These are phyloP conservation scores for Francoa sonchifolia DNA, from an alignment of 441 rosid genomes.

Conservation along the genomic window DNA sequence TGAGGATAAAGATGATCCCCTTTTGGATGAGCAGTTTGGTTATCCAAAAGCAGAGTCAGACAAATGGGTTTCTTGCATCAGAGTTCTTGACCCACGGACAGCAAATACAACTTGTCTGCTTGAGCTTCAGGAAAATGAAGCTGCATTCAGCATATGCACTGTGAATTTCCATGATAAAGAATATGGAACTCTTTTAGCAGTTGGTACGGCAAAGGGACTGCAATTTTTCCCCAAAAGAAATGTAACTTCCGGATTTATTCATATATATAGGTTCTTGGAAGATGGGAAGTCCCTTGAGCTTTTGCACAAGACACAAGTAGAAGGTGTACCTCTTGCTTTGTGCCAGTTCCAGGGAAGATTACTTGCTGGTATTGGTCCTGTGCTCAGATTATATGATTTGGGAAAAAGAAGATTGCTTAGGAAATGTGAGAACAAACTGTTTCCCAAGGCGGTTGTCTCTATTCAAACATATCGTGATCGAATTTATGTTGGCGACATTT, in stretches of 20 bases:
- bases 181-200: slow-evolving; percentile 81
- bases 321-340: slow-evolving; percentile 84
- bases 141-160: slow-evolving; percentile 83
- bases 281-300: slow-evolving; percentile 80
- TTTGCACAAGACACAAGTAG: slow-evolving; percentile 91
- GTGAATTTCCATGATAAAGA: slow-evolving; percentile 92
- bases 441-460: slow-evolving; percentile 68
- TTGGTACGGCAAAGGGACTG: slow-evolving; percentile 87
- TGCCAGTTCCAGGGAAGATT: slow-evolving; percentile 88
- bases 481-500: slow-evolving; percentile 85
- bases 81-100: slow-evolving; percentile 87
- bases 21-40: slow-evolving; percentile 90
- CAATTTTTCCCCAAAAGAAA: slow-evolving; percentile 77
- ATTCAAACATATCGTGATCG: slow-evolving; percentile 85
- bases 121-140: slow-evolving; percentile 96
- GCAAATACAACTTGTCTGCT: slow-evolving; percentile 76
- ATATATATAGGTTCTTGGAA: slow-evolving; percentile 80
- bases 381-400: slow-evolving; percentile 80
- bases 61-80: slow-evolving; percentile 92
- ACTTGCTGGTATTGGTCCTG: slow-evolving; percentile 81
- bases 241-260: slow-evolving; percentile 60
- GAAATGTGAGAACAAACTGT: slow-evolving; percentile 88
- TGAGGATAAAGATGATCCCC: slow-evolving; percentile 71
- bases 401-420: slow-evolving; percentile 82
- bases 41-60: slow-evolving; percentile 89